phyloP scores from a whole-genome alignment of 108 stramenopile species.

The Nannochloropsis oceanica region DNA sequence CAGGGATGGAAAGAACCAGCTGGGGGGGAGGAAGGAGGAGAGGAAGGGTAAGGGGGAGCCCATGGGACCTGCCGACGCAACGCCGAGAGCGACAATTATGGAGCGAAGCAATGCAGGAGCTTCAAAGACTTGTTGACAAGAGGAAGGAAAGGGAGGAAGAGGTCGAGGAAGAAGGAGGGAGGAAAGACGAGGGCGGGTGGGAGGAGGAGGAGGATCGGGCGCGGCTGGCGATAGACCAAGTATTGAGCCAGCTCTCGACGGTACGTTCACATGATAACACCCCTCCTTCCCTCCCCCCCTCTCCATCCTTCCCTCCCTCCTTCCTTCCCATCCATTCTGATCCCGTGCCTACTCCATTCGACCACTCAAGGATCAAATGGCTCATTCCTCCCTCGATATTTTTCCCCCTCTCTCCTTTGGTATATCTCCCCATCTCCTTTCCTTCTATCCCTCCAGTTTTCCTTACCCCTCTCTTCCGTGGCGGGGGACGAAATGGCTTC shows the following conservation, averaged over 20 bases:
- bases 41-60: background rate
- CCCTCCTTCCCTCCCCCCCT: background rate
- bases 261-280: background rate
- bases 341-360: background rate
- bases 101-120: background rate
- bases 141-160: background rate
- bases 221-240: background rate
- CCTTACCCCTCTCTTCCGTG: background rate
- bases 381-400: too few species aligned
- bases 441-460: background rate
- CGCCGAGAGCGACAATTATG: background rate
- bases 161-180: background rate
- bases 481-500: background rate
- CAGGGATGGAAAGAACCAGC: background rate
- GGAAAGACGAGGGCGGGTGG: background rate
- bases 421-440: background rate
- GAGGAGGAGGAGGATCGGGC: background rate
- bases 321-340: background rate
- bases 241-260: background rate
- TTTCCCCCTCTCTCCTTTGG: too few species aligned
- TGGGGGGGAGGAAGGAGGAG: background rate
- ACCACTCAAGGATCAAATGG: too few species aligned
- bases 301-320: background rate
- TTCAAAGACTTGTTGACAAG: background rate
- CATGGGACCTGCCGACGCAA: background rate